These are phyloP conservation scores for Pseudocercospora pini-densiflorae DNA, from an alignment of 2,329 filamentous ascomycete genomes.

Conservation along the genomic window DNA sequence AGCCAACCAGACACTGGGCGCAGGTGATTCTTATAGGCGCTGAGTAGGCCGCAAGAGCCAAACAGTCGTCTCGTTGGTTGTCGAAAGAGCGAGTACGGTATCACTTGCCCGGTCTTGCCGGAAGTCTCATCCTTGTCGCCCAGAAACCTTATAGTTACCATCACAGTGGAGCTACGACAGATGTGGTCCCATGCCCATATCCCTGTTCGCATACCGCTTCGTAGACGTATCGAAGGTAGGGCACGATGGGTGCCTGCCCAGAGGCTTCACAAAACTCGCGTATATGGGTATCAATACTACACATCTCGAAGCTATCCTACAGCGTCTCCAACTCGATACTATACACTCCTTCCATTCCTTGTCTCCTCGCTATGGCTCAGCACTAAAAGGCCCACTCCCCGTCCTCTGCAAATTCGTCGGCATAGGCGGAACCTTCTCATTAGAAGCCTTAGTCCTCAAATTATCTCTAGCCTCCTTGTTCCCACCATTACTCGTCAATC, in stretches of 20 bases:
- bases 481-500: conserved; percentile 63
- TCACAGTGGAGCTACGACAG: background rate
- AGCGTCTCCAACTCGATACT: background rate
- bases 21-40: too few relatives aligned
- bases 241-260: too few relatives aligned
- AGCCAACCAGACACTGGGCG: too few relatives aligned
- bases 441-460: conserved; percentile 36
- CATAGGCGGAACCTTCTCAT: conserved; percentile 50
- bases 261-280: background rate
- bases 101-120: background rate
- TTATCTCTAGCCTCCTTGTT: conserved; percentile 44
- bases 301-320: background rate
- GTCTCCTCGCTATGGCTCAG: background rate
- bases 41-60: too few relatives aligned
- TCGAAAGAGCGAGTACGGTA: background rate
- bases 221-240: too few relatives aligned
- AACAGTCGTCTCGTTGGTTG: background rate
- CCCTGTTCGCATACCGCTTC: too few relatives aligned
- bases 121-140: background rate
- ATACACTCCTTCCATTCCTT: background rate
- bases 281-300: conserved; percentile 1
- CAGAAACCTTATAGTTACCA: background rate
- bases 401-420: conserved; percentile 46
- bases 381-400: background rate
- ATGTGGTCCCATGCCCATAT: background rate